Conservation (phyloP, 768 basidiomycete species). For the Rhizopogon vinicolor region DNA sequence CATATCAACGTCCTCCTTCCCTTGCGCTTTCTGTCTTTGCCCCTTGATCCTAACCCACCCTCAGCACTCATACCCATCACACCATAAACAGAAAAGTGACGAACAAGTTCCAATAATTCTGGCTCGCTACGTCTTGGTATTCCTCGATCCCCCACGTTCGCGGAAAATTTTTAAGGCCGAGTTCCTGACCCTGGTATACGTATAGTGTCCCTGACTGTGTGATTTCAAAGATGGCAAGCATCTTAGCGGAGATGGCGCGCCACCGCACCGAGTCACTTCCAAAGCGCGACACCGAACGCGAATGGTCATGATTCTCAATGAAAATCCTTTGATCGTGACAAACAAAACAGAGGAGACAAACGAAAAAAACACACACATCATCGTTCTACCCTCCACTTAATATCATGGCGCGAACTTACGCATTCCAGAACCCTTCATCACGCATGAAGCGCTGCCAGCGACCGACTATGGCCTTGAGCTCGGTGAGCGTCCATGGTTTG, state of each 20-base stretch:
- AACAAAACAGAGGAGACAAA: background rate
- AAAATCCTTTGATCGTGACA: slow-evolving; percentile 38
- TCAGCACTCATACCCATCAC: background rate
- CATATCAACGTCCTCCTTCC: slow-evolving; percentile 49
- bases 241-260: slow-evolving; percentile 56
- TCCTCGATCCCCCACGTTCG: slow-evolving; percentile 62
- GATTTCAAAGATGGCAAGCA: slow-evolving; percentile 57
- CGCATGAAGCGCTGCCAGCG: slow-evolving; percentile 57
- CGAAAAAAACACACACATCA: background rate
- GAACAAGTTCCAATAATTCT: slow-evolving; percentile 55
- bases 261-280: slow-evolving; percentile 55
- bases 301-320: slow-evolving; percentile 70
- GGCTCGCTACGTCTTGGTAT: slow-evolving; percentile 65
- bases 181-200: slow-evolving; percentile 74
- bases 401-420: slow-evolving; percentile 31
- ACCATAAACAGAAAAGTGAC: slow-evolving; percentile 11
- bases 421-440: slow-evolving; percentile 62
- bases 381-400: background rate
- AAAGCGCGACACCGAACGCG: slow-evolving; percentile 61
- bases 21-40: slow-evolving; percentile 28
- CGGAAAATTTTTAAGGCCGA: slow-evolving; percentile 63
- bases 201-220: slow-evolving; percentile 65
- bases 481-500: slow-evolving; percentile 46
- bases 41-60: slow-evolving; percentile 29
- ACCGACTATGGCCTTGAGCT: slow-evolving; percentile 42